These are phyloP conservation scores for Xylaria sp. DNA, from an alignment of 495 filamentous ascomycete genomes.

Conservation along the genomic window DNA sequence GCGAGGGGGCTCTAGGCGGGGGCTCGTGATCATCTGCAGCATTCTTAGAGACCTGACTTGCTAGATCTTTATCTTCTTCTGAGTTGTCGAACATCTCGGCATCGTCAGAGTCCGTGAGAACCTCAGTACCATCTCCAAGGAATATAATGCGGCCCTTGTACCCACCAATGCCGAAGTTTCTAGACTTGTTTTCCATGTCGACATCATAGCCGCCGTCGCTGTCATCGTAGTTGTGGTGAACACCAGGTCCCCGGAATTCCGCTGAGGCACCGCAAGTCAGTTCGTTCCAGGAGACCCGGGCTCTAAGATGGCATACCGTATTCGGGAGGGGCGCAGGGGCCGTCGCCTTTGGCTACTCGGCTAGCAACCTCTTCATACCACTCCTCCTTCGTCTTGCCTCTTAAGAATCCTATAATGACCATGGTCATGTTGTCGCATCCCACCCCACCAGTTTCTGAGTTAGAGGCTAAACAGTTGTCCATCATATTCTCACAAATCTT, in stretches of 20 bases:
- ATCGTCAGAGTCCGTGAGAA: slow-evolving; percentile 84
- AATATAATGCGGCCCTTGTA: slow-evolving; percentile 86
- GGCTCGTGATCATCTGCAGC: slow-evolving; percentile 35
- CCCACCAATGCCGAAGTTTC: slow-evolving; percentile 63
- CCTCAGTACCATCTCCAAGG: slow-evolving; percentile 91
- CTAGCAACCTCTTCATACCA: slow-evolving; percentile 97
- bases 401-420: slow-evolving; percentile 85
- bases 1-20: slow-evolving; percentile 41
- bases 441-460: slow-evolving; percentile 96
- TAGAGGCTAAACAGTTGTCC: slow-evolving; percentile 97
- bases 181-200: slow-evolving; percentile 67
- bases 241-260: slow-evolving; percentile 92
- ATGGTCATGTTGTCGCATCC: slow-evolving; percentile 99
- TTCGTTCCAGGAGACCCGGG: slow-evolving; percentile 57
- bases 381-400: slow-evolving; percentile 91
- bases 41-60: slow-evolving; percentile 58
- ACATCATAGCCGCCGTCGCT: slow-evolving; percentile 91
- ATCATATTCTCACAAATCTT: slow-evolving; percentile 99
- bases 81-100: slow-evolving; percentile 90
- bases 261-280: slow-evolving; percentile 64
- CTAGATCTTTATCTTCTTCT: slow-evolving; percentile 81
- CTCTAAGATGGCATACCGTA: slow-evolving; percentile 81
- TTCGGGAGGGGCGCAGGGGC: slow-evolving; percentile 98
- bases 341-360: slow-evolving; percentile 94
- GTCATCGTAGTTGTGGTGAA: slow-evolving; percentile 90